Percentiles rank a stretch among this genome's conserved stretches.
Conservation (phyloP, 805 yeast genomes). For the Lachancea cidri region DNA sequence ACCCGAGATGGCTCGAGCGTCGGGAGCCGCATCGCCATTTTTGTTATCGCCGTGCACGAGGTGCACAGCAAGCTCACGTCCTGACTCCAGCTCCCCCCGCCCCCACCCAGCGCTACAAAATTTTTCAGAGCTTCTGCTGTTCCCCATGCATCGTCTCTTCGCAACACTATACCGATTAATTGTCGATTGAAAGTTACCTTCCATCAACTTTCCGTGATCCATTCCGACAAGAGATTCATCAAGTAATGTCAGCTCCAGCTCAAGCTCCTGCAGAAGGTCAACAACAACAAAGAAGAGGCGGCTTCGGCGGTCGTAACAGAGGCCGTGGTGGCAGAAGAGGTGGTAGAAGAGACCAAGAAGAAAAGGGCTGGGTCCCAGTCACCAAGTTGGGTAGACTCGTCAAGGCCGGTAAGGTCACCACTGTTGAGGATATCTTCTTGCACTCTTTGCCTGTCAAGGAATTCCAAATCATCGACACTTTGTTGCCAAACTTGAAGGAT, state of each 20-base stretch:
- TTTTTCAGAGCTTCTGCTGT: neutral
- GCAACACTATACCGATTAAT: constrained; percentile 1
- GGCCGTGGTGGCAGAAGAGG: constrained; percentile 59
- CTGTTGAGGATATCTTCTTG: constrained; percentile 97
- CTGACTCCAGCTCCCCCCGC: too few species aligned
- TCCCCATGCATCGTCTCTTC: neutral
- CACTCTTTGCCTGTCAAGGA: constrained; percentile 99
- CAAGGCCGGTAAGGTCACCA: constrained; percentile 94
- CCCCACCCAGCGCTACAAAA: neutral
- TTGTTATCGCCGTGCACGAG: too few species aligned
- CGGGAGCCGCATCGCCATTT: neutral
- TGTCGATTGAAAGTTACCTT: constrained; percentile 52
- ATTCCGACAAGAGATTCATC: constrained; percentile 38
- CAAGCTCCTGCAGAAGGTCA: constrained; percentile 30
- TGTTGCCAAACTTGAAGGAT: constrained; percentile 93
- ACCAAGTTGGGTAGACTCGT: constrained; percentile 99
- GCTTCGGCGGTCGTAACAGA: constrained; percentile 52
- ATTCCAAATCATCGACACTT: constrained; percentile 95
- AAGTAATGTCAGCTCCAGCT: constrained; percentile 40
- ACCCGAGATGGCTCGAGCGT: neutral
- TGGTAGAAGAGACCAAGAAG: constrained; percentile 82
- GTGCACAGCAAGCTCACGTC: too few species aligned
- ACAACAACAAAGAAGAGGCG: constrained; percentile 44
- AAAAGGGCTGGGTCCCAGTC: constrained; percentile 99
- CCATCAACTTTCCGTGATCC: constrained; percentile 49